phyloP scores from a whole-genome alignment of 2,329 filamentous ascomycete species.

The Claviceps spartinae region DNA sequence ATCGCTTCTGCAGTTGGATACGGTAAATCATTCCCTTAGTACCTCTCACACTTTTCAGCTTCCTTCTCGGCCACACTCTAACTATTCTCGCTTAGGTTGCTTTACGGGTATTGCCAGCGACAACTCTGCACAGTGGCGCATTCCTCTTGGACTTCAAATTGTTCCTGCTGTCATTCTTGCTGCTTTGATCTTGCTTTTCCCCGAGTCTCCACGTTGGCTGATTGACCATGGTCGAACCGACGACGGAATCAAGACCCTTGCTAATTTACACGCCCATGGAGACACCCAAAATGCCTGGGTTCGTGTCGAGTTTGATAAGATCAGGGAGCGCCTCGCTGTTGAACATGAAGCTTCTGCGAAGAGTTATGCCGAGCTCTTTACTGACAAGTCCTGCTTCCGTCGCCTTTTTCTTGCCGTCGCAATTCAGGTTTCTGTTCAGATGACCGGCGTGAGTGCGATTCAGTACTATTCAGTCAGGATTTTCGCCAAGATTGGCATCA shows the following conservation, averaged over 20 bases:
- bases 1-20: neutral
- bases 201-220: neutral
- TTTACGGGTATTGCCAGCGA: neutral
- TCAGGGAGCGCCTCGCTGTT: neutral
- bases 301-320: neutral
- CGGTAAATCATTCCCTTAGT: neutral
- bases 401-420: neutral
- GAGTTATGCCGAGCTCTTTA: neutral
- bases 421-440: neutral
- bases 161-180: neutral
- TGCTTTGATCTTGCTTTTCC: neutral
- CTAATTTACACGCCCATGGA: neutral
- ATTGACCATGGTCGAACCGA: neutral
- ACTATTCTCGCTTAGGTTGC: neutral
- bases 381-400: neutral
- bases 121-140: neutral
- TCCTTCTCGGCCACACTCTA: no score
- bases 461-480: neutral
- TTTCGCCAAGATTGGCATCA: conserved; percentile 1
- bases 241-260: neutral
- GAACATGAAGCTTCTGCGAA: neutral
- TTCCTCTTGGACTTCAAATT: neutral
- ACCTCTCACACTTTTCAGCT: neutral
- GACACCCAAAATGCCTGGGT: neutral
- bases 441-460: neutral